Base-by-base conservation (phyloP, 345 rosid species). In the Eucalyptus paniculata region DNA sequence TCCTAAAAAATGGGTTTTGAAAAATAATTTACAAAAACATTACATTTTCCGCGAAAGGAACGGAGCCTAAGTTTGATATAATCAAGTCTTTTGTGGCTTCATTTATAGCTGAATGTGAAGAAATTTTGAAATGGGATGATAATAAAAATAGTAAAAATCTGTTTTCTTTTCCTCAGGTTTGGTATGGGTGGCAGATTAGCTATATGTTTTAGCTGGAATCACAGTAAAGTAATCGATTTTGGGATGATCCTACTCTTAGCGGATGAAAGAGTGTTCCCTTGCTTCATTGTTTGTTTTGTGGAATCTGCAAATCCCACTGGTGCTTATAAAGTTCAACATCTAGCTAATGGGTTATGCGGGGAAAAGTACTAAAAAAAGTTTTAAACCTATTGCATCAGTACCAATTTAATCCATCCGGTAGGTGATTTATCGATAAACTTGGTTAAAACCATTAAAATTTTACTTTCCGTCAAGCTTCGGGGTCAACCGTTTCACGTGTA, bases 41-140 rank as follows among this genome's bases (percentile, higher is more conserved):
- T 53, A 53, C 9, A 53, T 19, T 53, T 51, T 51, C 1, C 9
- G 0, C 1, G 0, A 51, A 7, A 51, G 23, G 4, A 51, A 7
- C 4, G 0, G 10, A 53, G 24, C 23, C 0, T 56, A 56, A 72
- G 5, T 72, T 34, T 9, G 82, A 72, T 37, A 37, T 9, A 72
- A 72, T 72, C 82, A 37, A 37, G 14, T 19, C 45, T 72, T 3
- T 6, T 1, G 82, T 72, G 5, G 44, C 44, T 72, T 72, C 26
- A 37, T 72, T 72, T 19, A 45, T 37, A 7, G 82, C 28, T 72
- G 26, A 72, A 37, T 72, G 15, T 34, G 28, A 72, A 72, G 81
- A 69, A 69, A 17, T 69, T 69, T 69, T 8, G 81, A 32, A 19
- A 32, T 18, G 81, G 81, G 80, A 9, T 34, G 81, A 34, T 69